phyloP scores from a whole-genome alignment of 306 rosid genomes.

The Casuarina glauca region DNA sequence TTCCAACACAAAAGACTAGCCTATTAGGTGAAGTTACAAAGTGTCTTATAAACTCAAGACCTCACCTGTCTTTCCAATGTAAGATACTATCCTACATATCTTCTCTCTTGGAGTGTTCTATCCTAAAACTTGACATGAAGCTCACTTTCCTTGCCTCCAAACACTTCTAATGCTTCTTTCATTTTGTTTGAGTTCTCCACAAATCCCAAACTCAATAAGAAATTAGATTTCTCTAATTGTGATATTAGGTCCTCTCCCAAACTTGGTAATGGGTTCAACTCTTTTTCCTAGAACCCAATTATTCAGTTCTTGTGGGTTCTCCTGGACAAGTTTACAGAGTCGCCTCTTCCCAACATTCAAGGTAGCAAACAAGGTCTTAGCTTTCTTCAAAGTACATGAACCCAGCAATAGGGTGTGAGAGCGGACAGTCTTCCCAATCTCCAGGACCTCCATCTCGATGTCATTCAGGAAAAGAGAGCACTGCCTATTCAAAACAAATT shows the following conservation, averaged over 20 bases:
- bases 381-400: constrained; percentile 50
- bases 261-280: constrained; percentile 38
- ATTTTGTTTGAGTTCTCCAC: constrained; percentile 47
- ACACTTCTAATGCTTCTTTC: constrained; percentile 42
- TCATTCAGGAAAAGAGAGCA: constrained; percentile 48
- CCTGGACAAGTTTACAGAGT: constrained; percentile 44
- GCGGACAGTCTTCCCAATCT: constrained; percentile 51
- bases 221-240: constrained; percentile 40
- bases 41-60: too few species aligned
- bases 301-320: constrained; percentile 60
- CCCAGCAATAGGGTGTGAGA: constrained; percentile 57
- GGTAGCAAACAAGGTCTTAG: constrained; percentile 45
- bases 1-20: too few species aligned
- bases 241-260: constrained; percentile 28
- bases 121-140: constrained; percentile 41
- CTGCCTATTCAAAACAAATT: constrained; percentile 55
- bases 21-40: too few species aligned
- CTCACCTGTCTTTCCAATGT: too few species aligned
- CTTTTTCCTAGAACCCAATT: constrained; percentile 59
- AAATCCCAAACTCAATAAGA: constrained; percentile 62
- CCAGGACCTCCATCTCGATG: constrained; percentile 53
- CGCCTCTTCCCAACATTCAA: constrained; percentile 73
- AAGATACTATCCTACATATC: too few species aligned
- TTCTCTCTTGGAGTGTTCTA: too few species aligned
- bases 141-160: constrained; percentile 73